Evolutionary conservation across 805 yeast species (phyloP), one percentile per base, ranked within the genome.

Genomic region (Candida arabinofermentans): DNA sequence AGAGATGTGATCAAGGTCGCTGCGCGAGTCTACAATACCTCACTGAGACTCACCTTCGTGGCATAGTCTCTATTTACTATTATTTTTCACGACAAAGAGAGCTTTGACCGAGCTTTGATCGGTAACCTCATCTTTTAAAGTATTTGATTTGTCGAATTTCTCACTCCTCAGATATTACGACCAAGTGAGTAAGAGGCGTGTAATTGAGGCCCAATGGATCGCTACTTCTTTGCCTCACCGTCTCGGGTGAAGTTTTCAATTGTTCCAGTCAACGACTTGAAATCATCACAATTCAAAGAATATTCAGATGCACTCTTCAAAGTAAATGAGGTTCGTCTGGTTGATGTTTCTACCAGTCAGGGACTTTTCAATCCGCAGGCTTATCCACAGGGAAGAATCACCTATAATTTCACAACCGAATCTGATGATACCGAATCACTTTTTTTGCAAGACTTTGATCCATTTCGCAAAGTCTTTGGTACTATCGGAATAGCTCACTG

Each of bases 361-460:
- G 73, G 81, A 21, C 54, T 71, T 51, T 89, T 89, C 69, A 86
- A 85, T 51, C 96, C 98, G 2, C 93, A 83, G 55, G 82, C 83
- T 0, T 86, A 78, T 53, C 96, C 97, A 1, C 72, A 74, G 37
- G 98, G 98, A 0, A 65, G 83, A 37, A 62, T 91, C 1, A 59
- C 80, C 12, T 86, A 75, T 54, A 81, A 80, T 42, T 78, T 79
- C 48, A 55, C 65, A 6, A 66, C 74, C 1, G 82, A 77, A 41
- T 71, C 70, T n/a, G 80, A 77, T 31, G 60, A 54, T 35, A 19
- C 48, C 0, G 60, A 53, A 18, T 72, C 83, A 22, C 62, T 81
- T 6, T 81, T 84, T 40, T 66, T 91, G 32, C 86, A 84, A 51
- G 98, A 91, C 61, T 79, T 91, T 48, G 97, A 93, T 63, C 96